Evolutionary conservation across 495 filamentous ascomycete genomes (phyloP).

Genomic region (Ascodesmis nigricans): DNA sequence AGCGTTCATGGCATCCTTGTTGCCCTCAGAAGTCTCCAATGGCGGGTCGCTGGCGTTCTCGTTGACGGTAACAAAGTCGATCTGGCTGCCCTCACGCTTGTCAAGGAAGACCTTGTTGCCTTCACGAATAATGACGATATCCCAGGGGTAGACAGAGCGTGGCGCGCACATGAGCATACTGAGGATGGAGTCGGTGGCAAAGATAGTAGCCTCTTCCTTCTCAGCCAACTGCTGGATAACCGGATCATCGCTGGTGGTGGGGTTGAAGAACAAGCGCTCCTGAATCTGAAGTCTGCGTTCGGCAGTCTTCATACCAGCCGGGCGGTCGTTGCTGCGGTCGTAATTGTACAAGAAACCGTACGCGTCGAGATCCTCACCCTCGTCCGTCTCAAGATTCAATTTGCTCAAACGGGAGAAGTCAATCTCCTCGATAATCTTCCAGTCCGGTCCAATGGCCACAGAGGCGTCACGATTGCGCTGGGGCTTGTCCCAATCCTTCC

Average conservation of each 20-base stretch:
- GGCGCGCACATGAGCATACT: conserved; percentile 99
- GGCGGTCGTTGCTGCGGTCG: conserved; percentile 82
- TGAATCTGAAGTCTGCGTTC: conserved; percentile 70
- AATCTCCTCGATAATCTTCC: conserved; percentile 92
- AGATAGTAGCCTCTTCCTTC: conserved; percentile 90
- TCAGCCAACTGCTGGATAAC: conserved; percentile 93
- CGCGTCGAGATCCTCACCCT: conserved; percentile 80
- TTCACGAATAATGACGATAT: conserved; percentile 74
- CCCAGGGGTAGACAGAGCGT: conserved; percentile 90
- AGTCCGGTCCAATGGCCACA: conserved; percentile 81
- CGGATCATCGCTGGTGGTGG: conserved; percentile 85
- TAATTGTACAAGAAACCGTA: conserved; percentile 98
- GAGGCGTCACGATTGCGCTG: conserved; percentile 86
- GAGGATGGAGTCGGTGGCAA: conserved; percentile 86
- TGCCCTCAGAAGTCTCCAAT: conserved; percentile 70
- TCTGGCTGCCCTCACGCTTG: conserved; percentile 76
- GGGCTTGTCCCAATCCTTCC: conserved; percentile 98
- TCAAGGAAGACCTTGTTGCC: conserved; percentile 95
- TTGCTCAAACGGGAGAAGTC: conserved; percentile 88
- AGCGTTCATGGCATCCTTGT: conserved; percentile 86
- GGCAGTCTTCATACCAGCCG: conserved; percentile 52
- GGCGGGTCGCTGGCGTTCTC: conserved; percentile 97
- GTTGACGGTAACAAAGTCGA: conserved; percentile 97
- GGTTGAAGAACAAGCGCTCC: conserved; percentile 90
- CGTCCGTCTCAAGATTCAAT: conserved; percentile 80